Base-by-base conservation (phyloP, 768 basidiomycete genomes). In the Dentipellis fragilis region DNA sequence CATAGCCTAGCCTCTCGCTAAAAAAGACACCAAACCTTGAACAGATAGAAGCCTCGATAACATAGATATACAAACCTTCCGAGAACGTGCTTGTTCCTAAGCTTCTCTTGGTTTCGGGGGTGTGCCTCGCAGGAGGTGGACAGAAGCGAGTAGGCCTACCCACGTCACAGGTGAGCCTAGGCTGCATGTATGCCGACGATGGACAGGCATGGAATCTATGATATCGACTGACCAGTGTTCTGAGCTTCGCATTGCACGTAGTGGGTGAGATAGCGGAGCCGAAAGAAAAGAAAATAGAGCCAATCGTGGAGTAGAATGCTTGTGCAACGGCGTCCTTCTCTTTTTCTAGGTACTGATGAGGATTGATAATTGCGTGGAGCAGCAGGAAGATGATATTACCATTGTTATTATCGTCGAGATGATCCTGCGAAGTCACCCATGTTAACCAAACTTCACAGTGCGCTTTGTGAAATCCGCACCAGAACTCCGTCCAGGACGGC, bases 251-350 rank as follows among this genome's bases (percentile, higher is more conserved):
- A 5, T 52, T 57, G 52, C 50, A 57, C 7, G 36, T 34, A 17
- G 52, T 52, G 14, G 54, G 12, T 8, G 53, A 52, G 7, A 57
- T 37, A 12, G 55, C 3, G 39, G 17, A 21, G 14, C 51, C 35
- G 14, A 10, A 11, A 23, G 55, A 54, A 55, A 61, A 61, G 51
- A 61, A 57, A 16, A 54, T 56, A 36, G 49, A 40, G 12, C 60
- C 59, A 23, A 59, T 46, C 35, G 57, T 54, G 9, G 60, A 46
- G 50, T 59, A 59, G 54, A 55, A 61, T 2, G 60, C 58, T 49
- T 61, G 55, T 1, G 55, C 59, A 11, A 60, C 58, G 21, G 23
- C n/a, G 8, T 47, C n/a, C 52, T 59, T 61, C 21, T 51, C 59
- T 51, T 55, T 54, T 17, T 6, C 56, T 57, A 59, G 50, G 38